These are phyloP conservation scores for Mycena sp. DNA, from an alignment of 1,284 basidiomycete species.

Conservation along the genomic window DNA sequence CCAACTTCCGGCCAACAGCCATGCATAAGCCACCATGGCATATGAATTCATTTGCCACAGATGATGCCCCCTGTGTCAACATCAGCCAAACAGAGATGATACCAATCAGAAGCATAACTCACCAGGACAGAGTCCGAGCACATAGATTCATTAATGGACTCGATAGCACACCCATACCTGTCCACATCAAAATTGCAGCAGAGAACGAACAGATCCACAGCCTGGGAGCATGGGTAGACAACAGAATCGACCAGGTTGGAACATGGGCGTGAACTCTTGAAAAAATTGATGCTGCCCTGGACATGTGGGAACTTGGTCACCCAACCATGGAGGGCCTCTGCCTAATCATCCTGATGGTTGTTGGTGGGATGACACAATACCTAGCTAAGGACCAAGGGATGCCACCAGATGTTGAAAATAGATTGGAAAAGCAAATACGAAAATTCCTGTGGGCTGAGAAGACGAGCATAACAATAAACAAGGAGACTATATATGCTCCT, in stretches of 20 bases:
- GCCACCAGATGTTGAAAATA: neutral
- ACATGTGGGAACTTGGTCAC: constrained; percentile 18
- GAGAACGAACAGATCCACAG: constrained; percentile 15
- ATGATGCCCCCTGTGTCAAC: too few relatives aligned
- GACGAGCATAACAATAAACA: neutral
- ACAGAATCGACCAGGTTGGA: constrained; percentile 14
- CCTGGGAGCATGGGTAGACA: constrained; percentile 29
- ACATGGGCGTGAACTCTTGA: constrained; percentile 26
- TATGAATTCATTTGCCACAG: too few relatives aligned
- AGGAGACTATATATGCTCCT: neutral
- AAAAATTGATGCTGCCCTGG: constrained; percentile 22
- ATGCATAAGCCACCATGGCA: too few relatives aligned
- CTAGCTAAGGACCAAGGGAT: constrained; percentile 6
- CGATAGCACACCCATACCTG: neutral
- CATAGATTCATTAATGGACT: neutral
- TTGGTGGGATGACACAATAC: constrained; percentile 4
- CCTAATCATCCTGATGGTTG: neutral
- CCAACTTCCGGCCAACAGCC: too few relatives aligned
- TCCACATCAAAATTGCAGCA: constrained; percentile 2
- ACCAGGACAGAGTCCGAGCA: too few relatives aligned
- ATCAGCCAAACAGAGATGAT: constrained; percentile 32
- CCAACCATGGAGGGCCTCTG: constrained; percentile 30
- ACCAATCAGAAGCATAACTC: too few relatives aligned
- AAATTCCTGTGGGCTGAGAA: too few relatives aligned
- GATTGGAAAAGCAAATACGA: too few relatives aligned